Conservation (phyloP, 129 eudicot species). For the Tanacetum coccineum region DNA sequence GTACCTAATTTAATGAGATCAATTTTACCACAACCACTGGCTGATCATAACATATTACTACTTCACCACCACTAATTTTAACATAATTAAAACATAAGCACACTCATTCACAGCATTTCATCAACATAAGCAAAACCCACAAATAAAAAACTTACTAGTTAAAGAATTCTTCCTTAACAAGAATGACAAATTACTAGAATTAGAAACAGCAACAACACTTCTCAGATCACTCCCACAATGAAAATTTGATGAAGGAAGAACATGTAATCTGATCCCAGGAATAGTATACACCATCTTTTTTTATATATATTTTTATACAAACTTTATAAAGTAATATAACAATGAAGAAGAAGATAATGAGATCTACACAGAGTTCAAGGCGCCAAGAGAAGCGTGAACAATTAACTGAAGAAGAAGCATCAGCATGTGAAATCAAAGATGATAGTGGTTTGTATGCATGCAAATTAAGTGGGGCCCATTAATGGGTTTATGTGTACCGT, state of each 20-base stretch:
- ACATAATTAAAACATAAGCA: not conserved
- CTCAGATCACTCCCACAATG: constrained; percentile 35
- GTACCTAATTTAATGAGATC: too few relatives aligned
- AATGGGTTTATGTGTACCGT: not conserved
- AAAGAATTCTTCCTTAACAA: constrained; percentile 34
- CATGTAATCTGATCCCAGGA: constrained; percentile 57
- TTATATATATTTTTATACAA: not conserved
- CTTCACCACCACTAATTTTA: constrained; percentile 11
- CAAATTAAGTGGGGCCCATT: not conserved
- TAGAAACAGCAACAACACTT: constrained; percentile 25
- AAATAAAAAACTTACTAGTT: constrained; percentile 34
- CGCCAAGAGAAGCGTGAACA: constrained; percentile 46
- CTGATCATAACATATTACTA: constrained; percentile 8
- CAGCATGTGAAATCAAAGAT: not conserved
- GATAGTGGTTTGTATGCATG: not conserved
- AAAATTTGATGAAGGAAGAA: constrained; percentile 41
- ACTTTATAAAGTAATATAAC: not conserved
- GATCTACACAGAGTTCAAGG: constrained; percentile 41
- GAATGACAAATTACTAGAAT: constrained; percentile 21
- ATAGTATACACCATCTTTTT: constrained; percentile 58
- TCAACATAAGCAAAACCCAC: not conserved
- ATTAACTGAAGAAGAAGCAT: constrained; percentile 14
- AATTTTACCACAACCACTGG: not conserved
- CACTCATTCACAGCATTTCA: not conserved
- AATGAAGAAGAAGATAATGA: not conserved